phyloP scores from a whole-genome alignment of 495 filamentous ascomycete species.

The Bacidia rubella region DNA sequence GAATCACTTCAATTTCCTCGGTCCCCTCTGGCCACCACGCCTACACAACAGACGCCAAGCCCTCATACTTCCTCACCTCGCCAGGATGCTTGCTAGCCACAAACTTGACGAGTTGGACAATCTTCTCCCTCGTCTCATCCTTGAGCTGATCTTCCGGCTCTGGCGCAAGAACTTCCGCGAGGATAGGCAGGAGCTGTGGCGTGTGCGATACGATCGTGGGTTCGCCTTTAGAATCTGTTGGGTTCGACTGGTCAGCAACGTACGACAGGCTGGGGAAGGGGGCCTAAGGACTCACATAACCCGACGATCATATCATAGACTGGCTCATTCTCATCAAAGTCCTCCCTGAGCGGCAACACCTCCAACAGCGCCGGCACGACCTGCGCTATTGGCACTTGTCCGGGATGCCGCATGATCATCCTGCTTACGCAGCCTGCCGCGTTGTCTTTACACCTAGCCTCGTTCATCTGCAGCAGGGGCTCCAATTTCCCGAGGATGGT shows the following conservation, averaged over 20 bases:
- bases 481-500: conserved; percentile 74
- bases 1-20: no score
- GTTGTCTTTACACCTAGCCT: conserved; percentile 77
- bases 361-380: conserved; percentile 65
- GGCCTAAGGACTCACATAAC: conserved; percentile 49
- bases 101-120: conserved; percentile 59
- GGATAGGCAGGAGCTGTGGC: conserved; percentile 59
- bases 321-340: conserved; percentile 92
- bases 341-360: conserved; percentile 78
- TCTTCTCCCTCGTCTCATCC: conserved; percentile 57
- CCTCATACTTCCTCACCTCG: conserved; percentile 17
- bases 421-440: conserved; percentile 83
- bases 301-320: conserved; percentile 78
- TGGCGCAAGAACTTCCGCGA: conserved; percentile 64
- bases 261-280: not conserved
- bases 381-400: conserved; percentile 62
- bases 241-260: not conserved
- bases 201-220: conserved; percentile 63
- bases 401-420: conserved; percentile 76
- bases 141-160: conserved; percentile 69
- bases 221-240: conserved; percentile 55
- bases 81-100: conserved; percentile 38
- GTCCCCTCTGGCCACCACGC: no score
- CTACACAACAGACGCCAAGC: conserved; percentile 12
- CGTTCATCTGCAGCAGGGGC: conserved; percentile 58